A percentile compares a stretch with the other conserved stretches of the same genome.
phyloP scores from a whole-genome alignment of 352 stramenopile genomes.

The Pythium sp. region DNA sequence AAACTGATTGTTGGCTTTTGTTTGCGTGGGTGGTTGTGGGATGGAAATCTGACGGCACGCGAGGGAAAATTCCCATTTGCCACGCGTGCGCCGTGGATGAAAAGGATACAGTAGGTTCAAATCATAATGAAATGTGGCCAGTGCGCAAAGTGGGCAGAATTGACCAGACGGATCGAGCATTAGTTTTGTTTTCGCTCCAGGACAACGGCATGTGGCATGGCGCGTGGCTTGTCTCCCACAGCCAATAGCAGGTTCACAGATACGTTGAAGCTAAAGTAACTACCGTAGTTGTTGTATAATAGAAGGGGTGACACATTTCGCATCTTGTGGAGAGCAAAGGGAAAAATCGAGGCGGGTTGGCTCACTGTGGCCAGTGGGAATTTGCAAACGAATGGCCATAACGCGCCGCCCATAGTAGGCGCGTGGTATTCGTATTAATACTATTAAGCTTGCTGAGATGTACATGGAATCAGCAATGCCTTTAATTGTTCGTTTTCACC shows the following conservation, averaged over 20 bases:
- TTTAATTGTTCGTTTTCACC: not conserved
- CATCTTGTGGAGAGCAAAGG: not conserved
- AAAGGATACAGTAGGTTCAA: not conserved
- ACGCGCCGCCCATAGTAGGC: not conserved
- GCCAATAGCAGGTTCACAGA: not conserved
- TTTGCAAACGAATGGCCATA: not conserved
- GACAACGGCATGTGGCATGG: not conserved
- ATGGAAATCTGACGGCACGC: not conserved
- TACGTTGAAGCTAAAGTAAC: not conserved
- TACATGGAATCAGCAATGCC: too few species aligned
- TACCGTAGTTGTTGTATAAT: too few species aligned
- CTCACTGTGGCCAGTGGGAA: not conserved
- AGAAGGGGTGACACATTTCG: not conserved
- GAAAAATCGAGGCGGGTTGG: not conserved
- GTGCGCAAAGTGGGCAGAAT: not conserved
- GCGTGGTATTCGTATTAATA: not conserved
- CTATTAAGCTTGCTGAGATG: too few species aligned
- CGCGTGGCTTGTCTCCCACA: not conserved
- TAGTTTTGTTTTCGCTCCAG: not conserved
- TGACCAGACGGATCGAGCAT: not conserved
- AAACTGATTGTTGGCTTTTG: not conserved
- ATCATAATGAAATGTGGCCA: not conserved
- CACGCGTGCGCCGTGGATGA: not conserved
- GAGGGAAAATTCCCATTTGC: not conserved
- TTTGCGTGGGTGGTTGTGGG: not conserved